phyloP scores from a whole-genome alignment of 257 asterid species.

The Cinchona pubescens region DNA sequence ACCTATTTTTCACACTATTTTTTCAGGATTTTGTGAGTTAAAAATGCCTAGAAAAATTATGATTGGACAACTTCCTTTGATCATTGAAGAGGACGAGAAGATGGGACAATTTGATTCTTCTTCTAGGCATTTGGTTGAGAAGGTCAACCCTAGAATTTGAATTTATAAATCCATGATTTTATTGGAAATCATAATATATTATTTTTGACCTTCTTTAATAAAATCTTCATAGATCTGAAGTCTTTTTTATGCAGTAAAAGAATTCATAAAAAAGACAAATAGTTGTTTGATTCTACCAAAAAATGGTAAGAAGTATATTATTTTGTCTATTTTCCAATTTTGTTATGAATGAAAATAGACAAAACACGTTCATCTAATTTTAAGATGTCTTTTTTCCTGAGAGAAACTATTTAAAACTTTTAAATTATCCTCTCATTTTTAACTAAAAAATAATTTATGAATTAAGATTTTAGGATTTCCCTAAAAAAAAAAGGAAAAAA shows the following conservation, averaged over 20 bases:
- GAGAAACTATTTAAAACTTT: too few relatives aligned
- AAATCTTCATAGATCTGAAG: neutral
- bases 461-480: too few relatives aligned
- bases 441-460: too few relatives aligned
- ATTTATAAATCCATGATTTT: neutral
- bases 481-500: too few relatives aligned
- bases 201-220: neutral
- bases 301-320: too few relatives aligned
- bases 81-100: neutral
- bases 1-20: neutral
- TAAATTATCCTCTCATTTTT: too few relatives aligned
- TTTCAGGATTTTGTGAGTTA: neutral
- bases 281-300: too few relatives aligned
- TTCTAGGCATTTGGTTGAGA: neutral
- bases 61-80: conserved; percentile 1
- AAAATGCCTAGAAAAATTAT: neutral
- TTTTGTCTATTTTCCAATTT: too few relatives aligned
- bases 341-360: too few relatives aligned
- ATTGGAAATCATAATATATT: neutral
- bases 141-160: conserved; percentile 5
- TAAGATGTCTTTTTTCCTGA: too few relatives aligned
- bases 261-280: neutral
- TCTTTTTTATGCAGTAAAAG: neutral
- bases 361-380: too few relatives aligned
- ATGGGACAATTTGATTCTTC: neutral